These are phyloP conservation scores for Mariannaea sp. DNA, from an alignment of 2,329 filamentous ascomycete genomes.

Conservation along the genomic window DNA sequence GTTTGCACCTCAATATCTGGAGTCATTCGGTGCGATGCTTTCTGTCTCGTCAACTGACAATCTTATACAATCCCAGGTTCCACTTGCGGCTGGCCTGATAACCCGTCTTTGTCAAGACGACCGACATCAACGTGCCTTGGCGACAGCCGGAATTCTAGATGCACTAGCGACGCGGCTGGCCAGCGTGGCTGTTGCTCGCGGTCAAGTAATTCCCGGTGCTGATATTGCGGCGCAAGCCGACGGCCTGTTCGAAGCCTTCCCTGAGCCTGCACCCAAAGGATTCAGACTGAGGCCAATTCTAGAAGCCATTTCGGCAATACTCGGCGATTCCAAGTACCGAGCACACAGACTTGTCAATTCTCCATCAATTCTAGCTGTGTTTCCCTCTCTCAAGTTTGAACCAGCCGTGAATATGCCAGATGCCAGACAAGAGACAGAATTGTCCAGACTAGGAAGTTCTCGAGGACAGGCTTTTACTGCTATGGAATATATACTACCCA, in stretches of 20 bases:
- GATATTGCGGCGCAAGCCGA: slow-evolving; percentile 59
- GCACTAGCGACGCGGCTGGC: slow-evolving; percentile 75
- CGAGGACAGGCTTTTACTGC: slow-evolving; percentile 44
- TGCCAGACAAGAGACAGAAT: slow-evolving; percentile 58
- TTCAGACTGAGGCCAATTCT: slow-evolving; percentile 71
- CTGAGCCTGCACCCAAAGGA: slow-evolving; percentile 62
- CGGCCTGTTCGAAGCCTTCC: slow-evolving; percentile 61
- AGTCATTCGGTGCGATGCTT: slow-evolving; percentile 69
- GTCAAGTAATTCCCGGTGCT: slow-evolving; percentile 70
- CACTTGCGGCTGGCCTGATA: slow-evolving; percentile 62
- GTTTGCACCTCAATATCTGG: slow-evolving; percentile 66
- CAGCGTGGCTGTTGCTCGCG: slow-evolving; percentile 69
- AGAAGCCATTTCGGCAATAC: slow-evolving; percentile 75
- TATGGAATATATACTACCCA: slow-evolving; percentile 67
- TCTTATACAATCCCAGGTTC: slow-evolving; percentile 65
- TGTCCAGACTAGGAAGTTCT: slow-evolving; percentile 54
- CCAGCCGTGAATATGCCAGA: slow-evolving; percentile 53
- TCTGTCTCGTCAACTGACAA: slow-evolving; percentile 58
- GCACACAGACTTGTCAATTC: slow-evolving; percentile 73
- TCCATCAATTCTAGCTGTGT: slow-evolving; percentile 70
- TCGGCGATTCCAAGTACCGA: slow-evolving; percentile 78
- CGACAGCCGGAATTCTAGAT: slow-evolving; percentile 76
- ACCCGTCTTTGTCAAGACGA: slow-evolving; percentile 69
- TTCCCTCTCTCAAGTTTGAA: slow-evolving; percentile 63
- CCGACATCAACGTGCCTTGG: slow-evolving; percentile 70